Base-by-base conservation (phyloP, 176 grass and related monocot species). In the Dendrocalamus sinicus region DNA sequence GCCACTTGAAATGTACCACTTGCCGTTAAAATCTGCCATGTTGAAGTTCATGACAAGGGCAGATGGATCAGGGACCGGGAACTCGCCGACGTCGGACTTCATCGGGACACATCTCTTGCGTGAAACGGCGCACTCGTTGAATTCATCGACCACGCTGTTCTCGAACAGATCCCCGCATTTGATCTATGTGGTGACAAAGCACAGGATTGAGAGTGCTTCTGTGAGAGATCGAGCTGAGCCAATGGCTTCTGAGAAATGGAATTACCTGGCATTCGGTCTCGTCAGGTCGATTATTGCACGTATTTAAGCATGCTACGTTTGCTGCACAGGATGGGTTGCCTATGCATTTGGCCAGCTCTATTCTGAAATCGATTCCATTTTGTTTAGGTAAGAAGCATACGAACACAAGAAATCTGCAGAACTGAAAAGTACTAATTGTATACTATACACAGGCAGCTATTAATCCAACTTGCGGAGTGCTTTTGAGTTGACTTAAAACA, bases 91-190 rank as follows among this genome's bases (percentile, higher is more conserved):
- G 44, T 92, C 90, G 23, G 96, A 99, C 76, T 96, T 99, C 73
- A 1, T 87, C 6, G 93, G 96, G 77, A 99, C 96, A 44, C 96
- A 99, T 77, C 94, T 99, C 79, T 99, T 99, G 77, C 96, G 90
- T 4, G 96, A 96, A 45, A 99, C 93, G 11, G 96, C 96, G 73
- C 96, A 99, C 67, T 99, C 93, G n/a, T 99, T 99, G 86, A 99
- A 99, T 57, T 92, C 70, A 59, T 94, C 96, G 10, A 99, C 96
- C 20, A 96, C 96, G 8, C 73, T 91, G 90, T 98, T 98, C 81
- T 89, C 91, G 30, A 98, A 98, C 50, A 98, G 90, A 81, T 98
- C 96, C 8, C 92, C 96, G 15, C 96, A 99, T 85, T 99, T 99
- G 76, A 99, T 99, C 96, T 99, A 64, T 16, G 14, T 9, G 75